These are phyloP conservation scores for Phytophthora sp. DNA, from an alignment of 352 stramenopile species.

Conservation along the genomic window DNA sequence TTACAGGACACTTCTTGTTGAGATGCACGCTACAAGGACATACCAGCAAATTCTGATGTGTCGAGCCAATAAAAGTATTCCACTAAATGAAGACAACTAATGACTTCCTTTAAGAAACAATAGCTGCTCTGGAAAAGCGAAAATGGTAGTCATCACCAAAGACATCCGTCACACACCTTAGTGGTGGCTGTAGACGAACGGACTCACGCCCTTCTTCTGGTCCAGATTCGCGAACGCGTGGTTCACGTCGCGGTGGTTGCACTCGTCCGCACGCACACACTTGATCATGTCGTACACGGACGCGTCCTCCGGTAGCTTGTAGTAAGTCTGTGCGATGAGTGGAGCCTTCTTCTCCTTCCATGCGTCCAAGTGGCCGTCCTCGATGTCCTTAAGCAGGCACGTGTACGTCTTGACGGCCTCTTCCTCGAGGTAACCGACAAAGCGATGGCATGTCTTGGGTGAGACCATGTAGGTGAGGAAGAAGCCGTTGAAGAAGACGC, in stretches of 20 bases:
- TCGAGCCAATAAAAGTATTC: too few species aligned
- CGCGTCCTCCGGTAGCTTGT: slow-evolving; percentile 77
- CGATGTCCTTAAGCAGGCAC: slow-evolving; percentile 89
- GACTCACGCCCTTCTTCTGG: slow-evolving; percentile 60
- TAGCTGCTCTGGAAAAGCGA: too few species aligned
- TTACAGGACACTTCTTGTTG: too few species aligned
- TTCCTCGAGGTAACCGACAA: slow-evolving; percentile 94
- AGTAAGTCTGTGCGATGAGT: slow-evolving; percentile 88
- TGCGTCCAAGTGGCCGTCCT: slow-evolving; percentile 72
- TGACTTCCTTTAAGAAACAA: too few species aligned
- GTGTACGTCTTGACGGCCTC: slow-evolving; percentile 93
- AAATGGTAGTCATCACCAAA: too few species aligned
- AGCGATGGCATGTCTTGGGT: slow-evolving; percentile 89
- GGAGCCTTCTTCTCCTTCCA: slow-evolving; percentile 80
- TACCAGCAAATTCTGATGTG: too few species aligned
- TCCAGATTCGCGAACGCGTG: slow-evolving; percentile 75
- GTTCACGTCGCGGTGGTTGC: slow-evolving; percentile 88
- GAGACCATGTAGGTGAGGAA: slow-evolving; percentile 88
- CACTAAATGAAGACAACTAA: too few species aligned
- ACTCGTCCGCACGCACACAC: slow-evolving; percentile 89
- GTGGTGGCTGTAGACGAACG: slow-evolving; percentile 40
- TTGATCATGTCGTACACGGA: slow-evolving; percentile 87
- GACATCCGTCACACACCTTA: too few species aligned
- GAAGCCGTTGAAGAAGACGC: slow-evolving; percentile 88
- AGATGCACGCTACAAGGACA: too few species aligned